Base-by-base conservation (phyloP, 176 grass and related monocot species). In the Eragrostis nindensis region DNA sequence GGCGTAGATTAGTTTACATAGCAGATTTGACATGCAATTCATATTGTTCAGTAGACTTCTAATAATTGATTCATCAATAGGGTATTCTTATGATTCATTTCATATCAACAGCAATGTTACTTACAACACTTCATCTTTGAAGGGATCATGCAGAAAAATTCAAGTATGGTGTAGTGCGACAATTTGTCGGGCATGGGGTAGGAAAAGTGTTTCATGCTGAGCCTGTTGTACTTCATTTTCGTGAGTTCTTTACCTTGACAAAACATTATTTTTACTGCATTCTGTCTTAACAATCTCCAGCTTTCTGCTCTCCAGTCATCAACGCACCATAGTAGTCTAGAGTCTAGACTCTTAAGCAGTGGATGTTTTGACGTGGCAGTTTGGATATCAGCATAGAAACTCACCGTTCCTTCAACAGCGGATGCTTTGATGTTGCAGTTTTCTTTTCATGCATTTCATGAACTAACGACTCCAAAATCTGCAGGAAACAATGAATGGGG, bases 111-210 rank as follows among this genome's bases (percentile, higher is more conserved):
- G 54, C 9, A 26, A 24, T 3, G 13, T 24, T 67, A 39, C 44
- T 86, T 75, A 85, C 29, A 6, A 13, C 83, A 86, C 32, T 78
- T 11, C 18, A 74, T 75, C 65, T 87, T 77, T 91, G 36, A 76
- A 98, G 95, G 78, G 77, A 89, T 75, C 88, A 93, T 87, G 92
- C 90, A 80, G 88, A 91, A 76, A 98, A 94, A 90, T 94, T 85
- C 80, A 86, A 79, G 57, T 94, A 81, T 79, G 88, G 92, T 70
- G 88, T 98, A 65, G 92, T 94, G 89, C 83, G 57, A 30, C 83
- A 92, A 8, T 98, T 98, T 89, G 86, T 98, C 0, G 95, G 95
- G 19, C 95, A 98, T 82, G 95, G 95, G 22, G 90, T 98, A 63
- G 95, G 95, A 41, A 73, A 70, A 89, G 92, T 94, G 62, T 98